Evolutionary conservation across 2,329 filamentous ascomycete species (phyloP), one percentile per base, ranked within the genome.

Genomic region (Aspergillus luchuensis): DNA sequence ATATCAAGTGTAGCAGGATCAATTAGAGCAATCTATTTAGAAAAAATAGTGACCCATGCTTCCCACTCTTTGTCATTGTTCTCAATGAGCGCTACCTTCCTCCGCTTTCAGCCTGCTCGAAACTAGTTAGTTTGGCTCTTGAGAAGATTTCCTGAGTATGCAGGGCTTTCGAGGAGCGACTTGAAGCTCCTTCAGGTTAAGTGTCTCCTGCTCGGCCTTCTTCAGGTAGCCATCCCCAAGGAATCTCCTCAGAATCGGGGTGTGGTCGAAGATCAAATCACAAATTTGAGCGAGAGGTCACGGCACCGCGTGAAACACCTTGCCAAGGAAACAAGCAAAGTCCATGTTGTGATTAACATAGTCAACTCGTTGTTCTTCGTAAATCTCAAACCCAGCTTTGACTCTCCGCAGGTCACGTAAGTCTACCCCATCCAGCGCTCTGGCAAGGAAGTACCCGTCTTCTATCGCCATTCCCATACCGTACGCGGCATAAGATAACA

Each of bases 401-500:
- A 54, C 50, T 13, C 25, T 19, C 17, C 30, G 48, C 19, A 5
- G 2, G 28, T 58, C 50, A 19, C 49, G 50, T 21, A 58, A 8
- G 19, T 58, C 49, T 8, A 58, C 57, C 2, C 57, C 49, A 5
- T 54, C 39, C 8, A 58, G 39, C 4, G 49, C 38, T 5, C 36
- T 19, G 25, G 57, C 49, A 13, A 54, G 57, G 17, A 43, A 54
- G 50, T 58, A 54, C 5, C 57, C 49, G 33, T 58, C 57, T 28
- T 58, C 49, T 11, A 58, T 54, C 19, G 57, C 57, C 49, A 58
- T 58, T 13, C 57, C 57, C 57, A 58, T 58, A 5, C 57, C 57
- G 15, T 58, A 58, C 23, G 49, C 57, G 3, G 49, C 57, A 30
- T 58, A 54, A 5, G 57, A 39, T 10, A 49, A 58, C 5, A 58